Percentiles rank a stretch among this genome's conserved stretches.
Conservation (phyloP, 345 rosid genomes). For the Brassica rapa region DNA sequence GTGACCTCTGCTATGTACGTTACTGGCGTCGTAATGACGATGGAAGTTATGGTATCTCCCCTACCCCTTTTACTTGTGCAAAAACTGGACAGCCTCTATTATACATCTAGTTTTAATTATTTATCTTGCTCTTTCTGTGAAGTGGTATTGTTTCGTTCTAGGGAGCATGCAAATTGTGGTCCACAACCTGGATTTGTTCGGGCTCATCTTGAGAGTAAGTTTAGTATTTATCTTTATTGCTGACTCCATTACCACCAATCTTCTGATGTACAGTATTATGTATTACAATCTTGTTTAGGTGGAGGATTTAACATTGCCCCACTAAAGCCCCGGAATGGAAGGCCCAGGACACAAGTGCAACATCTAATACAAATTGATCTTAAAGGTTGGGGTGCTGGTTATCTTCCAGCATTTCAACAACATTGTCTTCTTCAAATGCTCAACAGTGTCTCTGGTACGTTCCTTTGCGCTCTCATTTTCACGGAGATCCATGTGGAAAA, state of each 20-base stretch:
- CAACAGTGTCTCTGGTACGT: conserved; percentile 92
- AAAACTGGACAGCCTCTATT: conserved; percentile 9
- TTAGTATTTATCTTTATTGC: conserved; percentile 18
- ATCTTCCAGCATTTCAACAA: conserved; percentile 88
- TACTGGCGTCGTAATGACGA: conserved; percentile 99
- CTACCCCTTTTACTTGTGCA: conserved; percentile 12
- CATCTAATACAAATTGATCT: conserved; percentile 97
- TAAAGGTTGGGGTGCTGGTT: conserved; percentile 97
- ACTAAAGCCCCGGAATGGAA: conserved; percentile 78
- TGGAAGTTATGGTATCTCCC: conserved; percentile 87
- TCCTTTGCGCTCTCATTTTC: conserved; percentile 20
- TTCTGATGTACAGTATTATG: neutral
- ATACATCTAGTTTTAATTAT: conserved; percentile 20
- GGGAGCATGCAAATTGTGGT: conserved; percentile 92
- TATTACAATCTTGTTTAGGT: conserved; percentile 51
- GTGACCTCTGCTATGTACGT: conserved; percentile 98
- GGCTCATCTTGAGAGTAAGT: conserved; percentile 95
- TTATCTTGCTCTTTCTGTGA: conserved; percentile 42
- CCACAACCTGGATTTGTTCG: conserved; percentile 94
- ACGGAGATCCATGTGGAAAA: neutral
- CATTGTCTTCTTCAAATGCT: conserved; percentile 98
- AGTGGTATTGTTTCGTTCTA: conserved; percentile 97
- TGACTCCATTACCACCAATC: neutral
- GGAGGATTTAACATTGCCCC: conserved; percentile 97
- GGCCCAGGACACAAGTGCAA: conserved; percentile 89